Evolutionary conservation across 2,329 filamentous ascomycete species (phyloP), one percentile per base, ranked within the genome.

Genomic region (Xylariaceae sp.): DNA sequence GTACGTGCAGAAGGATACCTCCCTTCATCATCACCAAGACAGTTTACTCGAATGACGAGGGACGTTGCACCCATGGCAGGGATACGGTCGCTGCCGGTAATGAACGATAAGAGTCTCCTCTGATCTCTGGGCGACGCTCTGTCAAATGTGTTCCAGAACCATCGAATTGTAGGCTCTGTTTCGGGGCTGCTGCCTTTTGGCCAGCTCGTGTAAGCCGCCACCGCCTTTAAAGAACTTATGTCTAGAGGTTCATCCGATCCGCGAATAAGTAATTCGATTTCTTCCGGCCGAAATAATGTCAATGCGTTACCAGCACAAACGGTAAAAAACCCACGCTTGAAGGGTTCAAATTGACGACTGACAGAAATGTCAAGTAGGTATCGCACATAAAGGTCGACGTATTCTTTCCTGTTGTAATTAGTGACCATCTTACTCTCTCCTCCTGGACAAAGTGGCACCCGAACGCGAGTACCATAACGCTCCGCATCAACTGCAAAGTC

Each of bases 281-380:
- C 90, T 60, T 95, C 89, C 0, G 90, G 85, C 13, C 87, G 79
- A 63, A 95, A 95, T 2, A 96, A 75, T 1, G 85, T 88, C 28
- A 95, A 72, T 1, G 90, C 89, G 59, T 93, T 95, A 28, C 89
- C 88, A 28, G 85, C 87, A 59, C 89, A 95, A 19, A 95, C 88
- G 0, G 87, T 94, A 62, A 89, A 96, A 64, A 96, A 96, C 1
- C 90, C 90, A 41, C 89, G 80, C 60, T 93, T 93, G 72, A 96
- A 96, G 1, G 90, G 89, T 59, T 95, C 89, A 50, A 94, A 96
- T 57, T 95, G 89, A 31, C 87, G 78, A 30, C 78, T 70, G 1
- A 95, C 85, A 1, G 87, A 78, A 6, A 75, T 81, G 54, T 95
- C 89, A 9, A 96, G 78, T 9, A 91, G 63, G 59, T 91, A 86